A percentile compares a stretch with the other conserved stretches of the same genome.
These are phyloP conservation scores for Coffea humblotiana DNA, from an alignment of 305 asterid species.

Conservation along the genomic window DNA sequence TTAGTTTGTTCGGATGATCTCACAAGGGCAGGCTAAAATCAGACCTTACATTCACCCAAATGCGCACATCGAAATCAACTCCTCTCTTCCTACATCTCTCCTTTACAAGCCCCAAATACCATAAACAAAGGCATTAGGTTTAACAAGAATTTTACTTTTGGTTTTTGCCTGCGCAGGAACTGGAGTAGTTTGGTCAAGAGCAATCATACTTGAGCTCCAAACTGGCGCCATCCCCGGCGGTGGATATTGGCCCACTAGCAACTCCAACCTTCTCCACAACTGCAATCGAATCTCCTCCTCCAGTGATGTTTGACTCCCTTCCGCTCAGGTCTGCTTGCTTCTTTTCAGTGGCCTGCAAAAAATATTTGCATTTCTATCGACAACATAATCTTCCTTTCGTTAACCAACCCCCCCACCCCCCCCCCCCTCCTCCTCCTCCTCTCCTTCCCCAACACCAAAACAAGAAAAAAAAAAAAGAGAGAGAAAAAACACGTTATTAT, in stretches of 20 bases:
- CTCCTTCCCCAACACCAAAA: too few relatives aligned
- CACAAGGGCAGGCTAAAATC: background rate
- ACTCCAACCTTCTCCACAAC: conserved; percentile 85
- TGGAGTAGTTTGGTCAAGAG: conserved; percentile 64
- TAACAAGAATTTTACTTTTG: background rate
- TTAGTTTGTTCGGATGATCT: conserved; percentile 8
- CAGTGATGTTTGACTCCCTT: conserved; percentile 88
- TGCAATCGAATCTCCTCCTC: conserved; percentile 87
- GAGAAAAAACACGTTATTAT: too few relatives aligned
- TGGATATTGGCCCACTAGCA: conserved; percentile 86
- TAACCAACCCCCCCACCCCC: too few relatives aligned
- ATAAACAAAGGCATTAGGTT: conserved; percentile 7
- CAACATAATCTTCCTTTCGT: background rate
- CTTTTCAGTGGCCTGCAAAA: conserved; percentile 59
- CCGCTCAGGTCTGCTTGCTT: conserved; percentile 71
- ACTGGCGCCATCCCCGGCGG: conserved; percentile 93
- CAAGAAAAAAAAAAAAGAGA: too few relatives aligned
- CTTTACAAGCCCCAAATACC: conserved; percentile 5
- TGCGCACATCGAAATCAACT: conserved; percentile 19
- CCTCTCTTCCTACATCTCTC: conserved; percentile 13
- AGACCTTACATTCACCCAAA: background rate
- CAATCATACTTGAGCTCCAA: conserved; percentile 84
- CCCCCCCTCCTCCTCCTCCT: too few relatives aligned
- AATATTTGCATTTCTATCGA: conserved; percentile 2
- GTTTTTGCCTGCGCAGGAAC: conserved; percentile 18